Evolutionary conservation across 495 filamentous ascomycete species (phyloP).

Genomic region (Entonaema liquescens): DNA sequence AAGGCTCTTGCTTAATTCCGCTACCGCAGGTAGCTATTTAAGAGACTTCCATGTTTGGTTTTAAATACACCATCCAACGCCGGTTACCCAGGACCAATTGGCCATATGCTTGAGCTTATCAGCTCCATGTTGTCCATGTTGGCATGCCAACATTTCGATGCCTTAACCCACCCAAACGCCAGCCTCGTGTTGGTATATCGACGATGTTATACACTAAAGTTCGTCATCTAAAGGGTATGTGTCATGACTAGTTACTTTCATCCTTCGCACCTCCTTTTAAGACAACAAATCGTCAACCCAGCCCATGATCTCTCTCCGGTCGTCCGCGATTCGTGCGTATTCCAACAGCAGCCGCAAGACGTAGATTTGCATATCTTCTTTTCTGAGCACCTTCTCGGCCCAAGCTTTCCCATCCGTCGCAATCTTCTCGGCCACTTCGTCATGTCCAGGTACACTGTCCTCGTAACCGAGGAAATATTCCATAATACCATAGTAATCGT

Average conservation of each 20-base stretch:
- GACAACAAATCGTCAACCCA: slow-evolving; percentile 63
- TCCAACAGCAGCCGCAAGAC: slow-evolving; percentile 73
- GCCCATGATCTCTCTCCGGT: slow-evolving; percentile 70
- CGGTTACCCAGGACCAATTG: slow-evolving; percentile 23
- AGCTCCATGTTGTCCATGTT: slow-evolving; percentile 11
- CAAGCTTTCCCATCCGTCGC: slow-evolving; percentile 70
- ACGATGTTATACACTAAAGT: slow-evolving; percentile 32
- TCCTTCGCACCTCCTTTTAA: slow-evolving; percentile 12
- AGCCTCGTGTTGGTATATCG: slow-evolving; percentile 38
- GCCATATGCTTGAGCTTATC: slow-evolving; percentile 19
- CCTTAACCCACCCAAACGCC: slow-evolving; percentile 42
- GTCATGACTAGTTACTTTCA: slow-evolving; percentile 10
- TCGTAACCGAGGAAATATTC: slow-evolving; percentile 77
- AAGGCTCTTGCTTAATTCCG: not conserved
- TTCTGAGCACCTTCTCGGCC: slow-evolving; percentile 72
- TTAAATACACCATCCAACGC: slow-evolving; percentile 34
- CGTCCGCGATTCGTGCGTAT: slow-evolving; percentile 72
- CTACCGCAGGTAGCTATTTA: not conserved
- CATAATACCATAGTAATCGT: slow-evolving; percentile 79
- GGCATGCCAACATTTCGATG: slow-evolving; percentile 30
- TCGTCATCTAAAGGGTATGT: slow-evolving; percentile 36
- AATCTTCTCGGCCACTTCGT: slow-evolving; percentile 67
- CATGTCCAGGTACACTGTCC: slow-evolving; percentile 57
- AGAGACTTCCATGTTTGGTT: slow-evolving; percentile 9
- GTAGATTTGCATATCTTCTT: slow-evolving; percentile 79